Conservation (phyloP, 129 eudicot genomes). For the Mikania micrantha region DNA sequence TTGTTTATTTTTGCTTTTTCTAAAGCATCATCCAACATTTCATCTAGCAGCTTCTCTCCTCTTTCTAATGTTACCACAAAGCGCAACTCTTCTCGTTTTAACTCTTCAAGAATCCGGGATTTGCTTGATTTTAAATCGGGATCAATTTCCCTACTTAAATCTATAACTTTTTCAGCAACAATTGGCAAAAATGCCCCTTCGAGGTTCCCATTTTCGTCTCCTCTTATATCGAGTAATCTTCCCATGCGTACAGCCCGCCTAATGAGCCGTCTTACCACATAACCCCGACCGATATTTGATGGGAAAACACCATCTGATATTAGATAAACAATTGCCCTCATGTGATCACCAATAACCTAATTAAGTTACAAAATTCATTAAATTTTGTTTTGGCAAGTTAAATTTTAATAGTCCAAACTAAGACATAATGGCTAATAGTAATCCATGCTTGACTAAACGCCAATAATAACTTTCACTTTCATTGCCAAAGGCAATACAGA, state of each 20-base stretch:
- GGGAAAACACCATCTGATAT: constrained; percentile 91
- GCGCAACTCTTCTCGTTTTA: constrained; percentile 73
- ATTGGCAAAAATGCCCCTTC: constrained; percentile 83
- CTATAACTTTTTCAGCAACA: constrained; percentile 74
- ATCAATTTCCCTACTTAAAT: constrained; percentile 58
- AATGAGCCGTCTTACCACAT: constrained; percentile 77
- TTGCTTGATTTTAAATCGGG: constrained; percentile 52
- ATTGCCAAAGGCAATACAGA: too few species aligned
- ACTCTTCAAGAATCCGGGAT: constrained; percentile 65
- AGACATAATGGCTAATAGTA: too few species aligned
- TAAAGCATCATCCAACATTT: constrained; percentile 56
- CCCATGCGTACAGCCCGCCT: constrained; percentile 84
- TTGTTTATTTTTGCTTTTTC: constrained; percentile 28
- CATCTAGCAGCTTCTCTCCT: constrained; percentile 80
- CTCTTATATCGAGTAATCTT: constrained; percentile 72
- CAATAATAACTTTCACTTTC: too few species aligned
- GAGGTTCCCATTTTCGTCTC: constrained; percentile 55
- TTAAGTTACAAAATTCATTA: neutral
- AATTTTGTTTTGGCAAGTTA: too few species aligned
- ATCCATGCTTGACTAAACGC: too few species aligned
- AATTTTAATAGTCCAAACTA: too few species aligned
- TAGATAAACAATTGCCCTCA: constrained; percentile 83
- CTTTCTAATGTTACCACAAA: constrained; percentile 72
- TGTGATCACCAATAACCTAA: constrained; percentile 95
- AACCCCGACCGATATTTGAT: constrained; percentile 86